Percentiles rank a stretch among this genome's conserved stretches.
Conservation (phyloP, 306 rosid genomes). For the Pueraria montana region DNA sequence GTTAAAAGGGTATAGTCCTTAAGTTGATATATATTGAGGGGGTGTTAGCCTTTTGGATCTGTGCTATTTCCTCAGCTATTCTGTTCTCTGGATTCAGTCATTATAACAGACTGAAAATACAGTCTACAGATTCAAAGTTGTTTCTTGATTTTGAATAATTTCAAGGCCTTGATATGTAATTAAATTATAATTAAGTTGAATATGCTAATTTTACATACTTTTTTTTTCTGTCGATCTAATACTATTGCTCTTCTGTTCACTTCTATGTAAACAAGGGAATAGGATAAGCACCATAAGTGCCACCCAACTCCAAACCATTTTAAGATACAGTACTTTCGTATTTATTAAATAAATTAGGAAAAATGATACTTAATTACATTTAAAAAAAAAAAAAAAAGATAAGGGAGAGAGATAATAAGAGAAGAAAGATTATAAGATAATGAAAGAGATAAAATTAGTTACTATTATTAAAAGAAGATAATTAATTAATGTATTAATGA, state of each 20-base stretch:
- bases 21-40: neutral
- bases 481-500: too few relatives aligned
- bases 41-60: neutral
- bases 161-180: conserved; percentile 5
- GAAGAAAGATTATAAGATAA: too few relatives aligned
- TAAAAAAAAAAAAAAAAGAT: too few relatives aligned
- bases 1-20: neutral
- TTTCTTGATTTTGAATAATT: conserved; percentile 33
- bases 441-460: too few relatives aligned
- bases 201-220: conserved; percentile 12
- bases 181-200: conserved; percentile 13
- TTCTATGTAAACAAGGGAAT: neutral
- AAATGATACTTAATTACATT: too few relatives aligned
- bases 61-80: conserved; percentile 7
- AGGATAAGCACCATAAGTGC: neutral
- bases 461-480: too few relatives aligned
- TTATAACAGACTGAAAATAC: conserved; percentile 9
- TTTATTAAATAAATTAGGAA: too few relatives aligned
- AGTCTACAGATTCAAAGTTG: conserved; percentile 22
- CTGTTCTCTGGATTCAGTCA: conserved; percentile 33
- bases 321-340: too few relatives aligned
- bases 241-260: neutral
- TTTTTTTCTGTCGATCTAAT: neutral
- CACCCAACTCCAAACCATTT: neutral
- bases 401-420: too few relatives aligned